phyloP scores from a whole-genome alignment of 78 protist species.

The Dictyostelium firmibasis region DNA sequence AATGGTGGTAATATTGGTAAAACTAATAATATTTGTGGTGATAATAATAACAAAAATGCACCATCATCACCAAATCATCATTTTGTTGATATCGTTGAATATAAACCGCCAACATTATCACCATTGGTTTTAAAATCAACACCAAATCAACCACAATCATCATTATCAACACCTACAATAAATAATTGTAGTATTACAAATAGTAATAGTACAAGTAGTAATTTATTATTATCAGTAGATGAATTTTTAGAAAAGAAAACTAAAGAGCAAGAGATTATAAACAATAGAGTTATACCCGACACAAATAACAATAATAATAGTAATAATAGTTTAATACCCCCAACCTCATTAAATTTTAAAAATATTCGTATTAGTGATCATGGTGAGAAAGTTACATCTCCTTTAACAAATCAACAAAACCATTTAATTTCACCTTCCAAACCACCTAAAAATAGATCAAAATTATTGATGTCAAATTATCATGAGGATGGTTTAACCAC shows the following conservation, averaged over 20 bases:
- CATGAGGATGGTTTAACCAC: not conserved
- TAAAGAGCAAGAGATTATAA: not conserved
- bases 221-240: not conserved
- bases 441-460: not conserved
- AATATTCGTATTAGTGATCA: conserved; percentile 2
- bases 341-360: not conserved
- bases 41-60: too few relatives aligned
- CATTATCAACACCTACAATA: not conserved
- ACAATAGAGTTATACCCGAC: not conserved
- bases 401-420: not conserved
- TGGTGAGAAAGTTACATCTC: not conserved
- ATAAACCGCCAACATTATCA: not conserved
- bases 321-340: not conserved
- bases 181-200: not conserved
- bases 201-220: not conserved
- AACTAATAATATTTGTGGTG: not conserved
- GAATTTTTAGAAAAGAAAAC: not conserved
- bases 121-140: not conserved
- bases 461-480: conserved; percentile 11
- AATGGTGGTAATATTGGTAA: not conserved
- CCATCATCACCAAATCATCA: conserved; percentile 1
- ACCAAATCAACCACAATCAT: not conserved
- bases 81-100: not conserved
- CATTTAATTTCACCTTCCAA: not conserved
- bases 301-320: not conserved